Evolutionary conservation across 2,329 filamentous ascomycete genomes (phyloP), one percentile per base, ranked within the genome.

Genomic region (Penicillium sp.): DNA sequence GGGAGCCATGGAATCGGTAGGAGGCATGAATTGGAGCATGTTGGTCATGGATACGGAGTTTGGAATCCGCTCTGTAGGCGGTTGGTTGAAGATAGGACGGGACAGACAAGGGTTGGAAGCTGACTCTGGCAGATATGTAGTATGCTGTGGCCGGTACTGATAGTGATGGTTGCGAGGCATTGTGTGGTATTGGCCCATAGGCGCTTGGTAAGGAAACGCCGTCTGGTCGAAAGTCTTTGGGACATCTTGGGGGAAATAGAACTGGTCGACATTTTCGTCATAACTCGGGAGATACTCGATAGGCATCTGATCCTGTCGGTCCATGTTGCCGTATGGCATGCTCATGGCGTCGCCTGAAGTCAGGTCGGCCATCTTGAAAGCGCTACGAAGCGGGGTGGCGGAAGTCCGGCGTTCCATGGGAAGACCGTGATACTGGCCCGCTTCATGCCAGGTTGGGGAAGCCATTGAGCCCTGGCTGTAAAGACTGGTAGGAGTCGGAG

Each of bases 101-200:
- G 72, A 74, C 33, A 75, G 50, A 34, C 72, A 75, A 1, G 72
- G 72, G 43, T 75, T 75, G 24, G 72, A 71, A 5, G 65, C 65
- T 3, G 72, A 73, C 31, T 74, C 72, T 1, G 72, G 71, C n/a
- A 75, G 59, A 44, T 73, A 75, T 4, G 64, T 55, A 5, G 64
- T 51, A 37, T 64, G 65, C 43, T 69, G 67, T 6, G 67, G 66
- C 14, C 69, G 71, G 18, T 64, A 63, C 50, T 74, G 71, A n/a
- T 64, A 63, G 51, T 74, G 71, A 54, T 68, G 66, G 52, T 66
- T 68, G 24, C 71, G 71, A 10, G 62, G 59, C 71, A 74, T 72
- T 3, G 66, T 64, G 23, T 67, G 64, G 47, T 74, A 75, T 29
- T 72, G 69, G 7, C 63, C 62, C 70, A 74, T 71, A 3, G 62